These are phyloP conservation scores for Pleurotus giganteus DNA, from an alignment of 768 basidiomycete species.

Conservation along the genomic window DNA sequence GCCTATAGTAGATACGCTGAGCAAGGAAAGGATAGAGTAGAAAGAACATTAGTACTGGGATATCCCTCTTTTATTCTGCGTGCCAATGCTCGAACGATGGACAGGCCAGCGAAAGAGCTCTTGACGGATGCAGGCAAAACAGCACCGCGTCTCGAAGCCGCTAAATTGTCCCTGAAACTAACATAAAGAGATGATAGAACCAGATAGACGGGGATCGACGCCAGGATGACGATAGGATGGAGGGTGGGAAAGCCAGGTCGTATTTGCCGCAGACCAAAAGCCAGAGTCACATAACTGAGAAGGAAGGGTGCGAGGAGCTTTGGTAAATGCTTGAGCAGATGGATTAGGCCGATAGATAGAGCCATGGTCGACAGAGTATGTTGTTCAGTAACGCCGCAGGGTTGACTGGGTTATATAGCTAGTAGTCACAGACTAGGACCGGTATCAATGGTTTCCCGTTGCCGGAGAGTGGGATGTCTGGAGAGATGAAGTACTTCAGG, in stretches of 20 bases:
- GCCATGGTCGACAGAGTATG: constrained; percentile 1
- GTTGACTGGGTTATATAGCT: too few relatives aligned
- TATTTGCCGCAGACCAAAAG: background rate
- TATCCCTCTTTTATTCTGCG: constrained; percentile 28
- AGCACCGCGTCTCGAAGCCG: constrained; percentile 31
- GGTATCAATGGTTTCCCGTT: too few relatives aligned
- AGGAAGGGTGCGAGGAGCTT: background rate
- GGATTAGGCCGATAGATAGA: background rate
- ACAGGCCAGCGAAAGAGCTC: constrained; percentile 23
- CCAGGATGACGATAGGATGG: too few relatives aligned
- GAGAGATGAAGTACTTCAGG: too few relatives aligned
- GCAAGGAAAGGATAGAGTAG: background rate
- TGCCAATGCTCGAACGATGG: constrained; percentile 16
- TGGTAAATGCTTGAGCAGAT: constrained; percentile 5
- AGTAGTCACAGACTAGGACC: too few relatives aligned
- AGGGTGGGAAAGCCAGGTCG: background rate
- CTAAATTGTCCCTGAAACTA: constrained; percentile 18
- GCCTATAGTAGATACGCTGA: constrained; percentile 17
- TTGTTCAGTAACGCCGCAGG: too few relatives aligned
- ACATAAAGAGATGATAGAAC: constrained; percentile 14
- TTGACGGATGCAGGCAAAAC: constrained; percentile 29
- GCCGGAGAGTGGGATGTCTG: too few relatives aligned
- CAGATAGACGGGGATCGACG: constrained; percentile 10
- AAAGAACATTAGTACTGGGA: constrained; percentile 25
- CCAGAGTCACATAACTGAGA: background rate